Conservation (phyloP, 768 basidiomycete species). For the Trametes cubensis region DNA sequence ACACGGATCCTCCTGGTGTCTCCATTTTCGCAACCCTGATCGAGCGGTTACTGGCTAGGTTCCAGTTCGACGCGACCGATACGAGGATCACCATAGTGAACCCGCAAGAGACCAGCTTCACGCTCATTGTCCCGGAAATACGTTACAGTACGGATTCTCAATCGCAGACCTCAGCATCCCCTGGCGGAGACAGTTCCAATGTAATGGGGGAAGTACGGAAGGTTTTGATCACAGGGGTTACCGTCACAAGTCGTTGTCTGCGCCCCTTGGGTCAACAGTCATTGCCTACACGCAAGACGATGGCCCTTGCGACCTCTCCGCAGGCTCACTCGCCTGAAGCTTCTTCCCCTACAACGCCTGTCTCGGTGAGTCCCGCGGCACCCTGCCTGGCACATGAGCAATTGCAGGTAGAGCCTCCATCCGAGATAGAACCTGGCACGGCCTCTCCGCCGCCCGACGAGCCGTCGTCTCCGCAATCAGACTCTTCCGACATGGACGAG, state of each 20-base stretch:
- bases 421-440: too few relatives aligned
- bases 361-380: background rate
- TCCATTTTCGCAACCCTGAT: constrained; percentile 81
- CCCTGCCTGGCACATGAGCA: background rate
- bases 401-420: too few relatives aligned
- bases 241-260: constrained; percentile 54
- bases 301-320: too few relatives aligned
- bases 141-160: constrained; percentile 53
- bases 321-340: background rate
- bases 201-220: constrained; percentile 43
- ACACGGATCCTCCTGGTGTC: constrained; percentile 71
- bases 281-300: constrained; percentile 11
- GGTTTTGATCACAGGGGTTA: constrained; percentile 58
- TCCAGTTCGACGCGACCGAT: constrained; percentile 75
- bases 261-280: constrained; percentile 26
- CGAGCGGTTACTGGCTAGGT: constrained; percentile 75
- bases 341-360: background rate
- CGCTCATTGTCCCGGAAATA: constrained; percentile 58
- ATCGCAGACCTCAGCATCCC: background rate
- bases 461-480: constrained; percentile 53
- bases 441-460: background rate
- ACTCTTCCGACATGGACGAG: constrained; percentile 54
- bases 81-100: constrained; percentile 71
- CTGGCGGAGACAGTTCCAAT: background rate
- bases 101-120: constrained; percentile 62